phyloP scores from a whole-genome alignment of 352 stramenopile species.

The Phytopythium litorale region DNA sequence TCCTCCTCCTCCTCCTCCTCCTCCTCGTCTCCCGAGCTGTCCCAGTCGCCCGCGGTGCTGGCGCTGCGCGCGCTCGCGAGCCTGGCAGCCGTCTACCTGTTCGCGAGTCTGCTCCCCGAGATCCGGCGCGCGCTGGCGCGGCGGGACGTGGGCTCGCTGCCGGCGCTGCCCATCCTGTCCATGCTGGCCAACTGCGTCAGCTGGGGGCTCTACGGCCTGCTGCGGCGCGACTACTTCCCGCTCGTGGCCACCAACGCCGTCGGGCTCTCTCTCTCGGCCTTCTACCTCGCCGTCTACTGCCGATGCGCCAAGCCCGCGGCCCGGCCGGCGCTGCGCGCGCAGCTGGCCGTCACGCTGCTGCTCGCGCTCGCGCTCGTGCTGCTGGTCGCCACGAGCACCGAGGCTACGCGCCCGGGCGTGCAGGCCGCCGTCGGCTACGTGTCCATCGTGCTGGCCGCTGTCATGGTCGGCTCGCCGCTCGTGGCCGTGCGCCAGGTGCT shows the following conservation, averaged over 20 bases:
- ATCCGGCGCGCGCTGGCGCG: constrained; percentile 31
- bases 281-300: constrained; percentile 52
- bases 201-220: constrained; percentile 50
- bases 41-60: constrained; percentile 11
- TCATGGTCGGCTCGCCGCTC: constrained; percentile 68
- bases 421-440: constrained; percentile 47
- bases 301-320: constrained; percentile 4
- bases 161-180: constrained; percentile 42
- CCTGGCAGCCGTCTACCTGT: constrained; percentile 40
- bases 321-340: constrained; percentile 12
- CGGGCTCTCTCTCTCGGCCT: constrained; percentile 32
- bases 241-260: constrained; percentile 47
- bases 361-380: constrained; percentile 31
- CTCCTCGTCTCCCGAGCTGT: neutral
- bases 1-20: neutral
- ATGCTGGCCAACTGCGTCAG: constrained; percentile 60
- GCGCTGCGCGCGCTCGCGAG: constrained; percentile 35
- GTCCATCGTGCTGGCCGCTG: constrained; percentile 41
- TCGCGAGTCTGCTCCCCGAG: constrained; percentile 36
- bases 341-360: constrained; percentile 19
- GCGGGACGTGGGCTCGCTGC: constrained; percentile 28
- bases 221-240: constrained; percentile 49
- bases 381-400: constrained; percentile 25
- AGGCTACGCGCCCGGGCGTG: constrained; percentile 18
- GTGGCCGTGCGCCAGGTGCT: constrained; percentile 46